phyloP scores from a whole-genome alignment of 164 flowering plant species.

The Platanus orientalis region DNA sequence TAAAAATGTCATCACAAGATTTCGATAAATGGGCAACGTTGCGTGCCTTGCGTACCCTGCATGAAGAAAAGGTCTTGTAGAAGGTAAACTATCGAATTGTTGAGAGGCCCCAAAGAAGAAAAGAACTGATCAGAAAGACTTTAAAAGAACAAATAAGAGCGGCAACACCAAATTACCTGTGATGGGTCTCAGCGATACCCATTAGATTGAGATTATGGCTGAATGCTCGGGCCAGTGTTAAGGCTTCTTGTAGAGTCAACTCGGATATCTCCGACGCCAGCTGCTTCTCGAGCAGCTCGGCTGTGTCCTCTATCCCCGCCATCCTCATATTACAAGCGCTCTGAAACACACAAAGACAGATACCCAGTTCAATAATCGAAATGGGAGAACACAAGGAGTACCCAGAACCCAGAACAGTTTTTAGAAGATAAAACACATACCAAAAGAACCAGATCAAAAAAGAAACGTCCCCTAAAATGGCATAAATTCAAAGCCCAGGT shows the following conservation, averaged over 20 bases:
- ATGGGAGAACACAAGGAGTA: background rate
- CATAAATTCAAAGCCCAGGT: background rate
- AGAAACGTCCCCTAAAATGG: background rate
- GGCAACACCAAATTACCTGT: conserved; percentile 43
- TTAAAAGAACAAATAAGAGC: background rate
- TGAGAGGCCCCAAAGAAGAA: background rate
- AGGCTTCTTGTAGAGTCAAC: conserved; percentile 79
- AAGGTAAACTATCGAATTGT: background rate
- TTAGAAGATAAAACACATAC: background rate
- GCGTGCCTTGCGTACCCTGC: conserved; percentile 59
- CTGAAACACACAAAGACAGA: conserved; percentile 23
- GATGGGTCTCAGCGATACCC: conserved; percentile 92
- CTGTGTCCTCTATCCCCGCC: conserved; percentile 71
- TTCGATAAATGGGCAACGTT: conserved; percentile 44
- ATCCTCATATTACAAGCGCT: conserved; percentile 74
- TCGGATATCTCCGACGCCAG: conserved; percentile 65
- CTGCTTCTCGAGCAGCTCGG: conserved; percentile 77
- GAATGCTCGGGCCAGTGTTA: conserved; percentile 71
- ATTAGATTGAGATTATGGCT: conserved; percentile 80
- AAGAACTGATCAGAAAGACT: background rate
- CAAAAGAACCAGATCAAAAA: background rate
- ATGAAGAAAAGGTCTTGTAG: conserved; percentile 4
- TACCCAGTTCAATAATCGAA: conserved; percentile 3
- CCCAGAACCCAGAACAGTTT: background rate
- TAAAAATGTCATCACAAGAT: conserved; percentile 86